Percentiles rank a stretch among this genome's conserved stretches.
phyloP scores from a whole-genome alignment of 139 green algal genomes.

The Astrephomene gubernaculifera region DNA sequence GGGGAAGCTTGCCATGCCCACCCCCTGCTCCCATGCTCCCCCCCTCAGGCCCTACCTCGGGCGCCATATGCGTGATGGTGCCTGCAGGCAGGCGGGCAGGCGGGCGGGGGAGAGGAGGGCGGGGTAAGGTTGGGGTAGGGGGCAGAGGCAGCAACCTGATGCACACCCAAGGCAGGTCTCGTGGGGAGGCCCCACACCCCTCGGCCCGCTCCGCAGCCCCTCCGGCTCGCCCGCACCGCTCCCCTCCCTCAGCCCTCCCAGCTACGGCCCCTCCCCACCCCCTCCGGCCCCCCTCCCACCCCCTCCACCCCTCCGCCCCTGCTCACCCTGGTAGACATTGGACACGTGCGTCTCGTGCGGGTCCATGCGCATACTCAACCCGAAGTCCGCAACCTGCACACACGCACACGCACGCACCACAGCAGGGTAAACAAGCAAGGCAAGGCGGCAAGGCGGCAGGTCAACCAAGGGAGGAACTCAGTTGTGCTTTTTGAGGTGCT shows the following conservation, averaged over 20 bases:
- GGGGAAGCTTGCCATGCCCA: background rate
- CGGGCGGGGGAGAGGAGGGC: background rate
- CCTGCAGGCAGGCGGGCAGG: background rate
- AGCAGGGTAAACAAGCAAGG: background rate
- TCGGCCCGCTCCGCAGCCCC: too few species aligned
- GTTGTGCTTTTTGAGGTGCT: too few species aligned
- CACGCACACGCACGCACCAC: too few species aligned
- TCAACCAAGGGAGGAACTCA: too few species aligned
- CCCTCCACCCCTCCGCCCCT: background rate
- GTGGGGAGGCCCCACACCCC: too few species aligned
- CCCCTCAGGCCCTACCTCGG: background rate
- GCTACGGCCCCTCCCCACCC: too few species aligned
- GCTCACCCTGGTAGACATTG: conserved; percentile 54
- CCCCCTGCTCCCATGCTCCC: background rate
- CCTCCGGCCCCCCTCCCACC: too few species aligned
- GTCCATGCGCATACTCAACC: conserved; percentile 60
- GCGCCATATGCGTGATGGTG: conserved; percentile 51
- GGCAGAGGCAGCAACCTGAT: background rate
- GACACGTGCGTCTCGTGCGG: conserved; percentile 54
- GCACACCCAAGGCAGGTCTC: too few species aligned
- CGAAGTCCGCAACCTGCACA: conserved; percentile 66
- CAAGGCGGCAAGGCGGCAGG: background rate
- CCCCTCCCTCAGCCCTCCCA: too few species aligned
- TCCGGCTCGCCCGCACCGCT: too few species aligned
- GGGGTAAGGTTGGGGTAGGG: background rate